phyloP scores from a whole-genome alignment of 2,329 filamentous ascomycete genomes.

The Xylariaceae sp. region DNA sequence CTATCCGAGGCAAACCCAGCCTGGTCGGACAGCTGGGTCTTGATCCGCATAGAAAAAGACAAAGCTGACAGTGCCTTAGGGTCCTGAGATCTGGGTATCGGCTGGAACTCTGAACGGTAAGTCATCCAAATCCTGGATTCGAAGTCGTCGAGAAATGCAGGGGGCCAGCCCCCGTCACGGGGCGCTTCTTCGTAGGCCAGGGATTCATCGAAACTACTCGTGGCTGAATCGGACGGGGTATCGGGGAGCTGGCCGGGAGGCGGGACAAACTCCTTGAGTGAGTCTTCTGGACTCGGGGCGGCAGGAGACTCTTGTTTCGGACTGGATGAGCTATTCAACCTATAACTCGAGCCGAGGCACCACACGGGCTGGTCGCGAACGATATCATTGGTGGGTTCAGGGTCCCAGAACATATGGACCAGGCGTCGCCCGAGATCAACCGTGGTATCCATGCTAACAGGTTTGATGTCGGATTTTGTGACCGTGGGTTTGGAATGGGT shows the following conservation, averaged over 20 bases:
- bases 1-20: constrained; percentile 86
- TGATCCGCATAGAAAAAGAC: constrained; percentile 78
- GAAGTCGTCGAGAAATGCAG: constrained; percentile 82
- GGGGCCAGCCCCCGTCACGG: constrained; percentile 66
- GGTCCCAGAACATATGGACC: constrained; percentile 89
- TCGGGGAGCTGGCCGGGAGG: constrained; percentile 34
- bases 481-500: not conserved
- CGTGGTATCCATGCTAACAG: constrained; percentile 36
- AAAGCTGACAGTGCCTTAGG: constrained; percentile 65
- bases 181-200: constrained; percentile 43
- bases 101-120: constrained; percentile 79
- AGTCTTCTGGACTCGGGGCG: constrained; percentile 10
- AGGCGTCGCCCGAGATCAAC: constrained; percentile 75
- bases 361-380: constrained; percentile 66
- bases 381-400: constrained; percentile 75
- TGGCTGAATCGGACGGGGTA: constrained; percentile 44
- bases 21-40: constrained; percentile 72
- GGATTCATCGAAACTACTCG: constrained; percentile 49
- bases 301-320: constrained; percentile 8
- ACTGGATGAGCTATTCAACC: constrained; percentile 34
- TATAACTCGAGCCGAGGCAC: constrained; percentile 63
- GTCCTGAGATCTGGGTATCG: constrained; percentile 74
- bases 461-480: not conserved
- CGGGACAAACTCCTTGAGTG: constrained; percentile 5
- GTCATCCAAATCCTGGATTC: constrained; percentile 95